These are phyloP conservation scores for Entomortierella parvispora DNA, from an alignment of 192 early-diverging fungal genomes.

Conservation along the genomic window DNA sequence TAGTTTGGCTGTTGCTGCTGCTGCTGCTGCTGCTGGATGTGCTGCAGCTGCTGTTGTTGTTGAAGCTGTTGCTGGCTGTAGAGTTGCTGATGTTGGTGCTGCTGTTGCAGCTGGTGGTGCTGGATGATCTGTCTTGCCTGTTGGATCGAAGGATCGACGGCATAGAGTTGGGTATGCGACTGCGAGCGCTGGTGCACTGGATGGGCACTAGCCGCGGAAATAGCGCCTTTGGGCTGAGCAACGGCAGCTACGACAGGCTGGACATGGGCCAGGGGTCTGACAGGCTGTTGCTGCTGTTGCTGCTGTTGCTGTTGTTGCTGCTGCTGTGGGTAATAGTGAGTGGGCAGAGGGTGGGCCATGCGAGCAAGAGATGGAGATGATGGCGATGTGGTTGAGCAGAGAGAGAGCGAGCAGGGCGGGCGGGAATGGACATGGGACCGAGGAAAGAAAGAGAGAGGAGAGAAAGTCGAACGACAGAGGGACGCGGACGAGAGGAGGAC, in stretches of 20 bases:
- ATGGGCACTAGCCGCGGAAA: too few species aligned
- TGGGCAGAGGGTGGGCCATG: neutral
- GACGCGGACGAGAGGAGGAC: neutral
- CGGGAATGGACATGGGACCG: neutral
- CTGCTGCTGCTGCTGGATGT: neutral
- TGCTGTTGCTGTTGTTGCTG: constrained; percentile 1
- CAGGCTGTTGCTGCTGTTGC: too few species aligned
- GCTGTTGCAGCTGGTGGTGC: neutral
- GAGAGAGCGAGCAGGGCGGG: neutral
- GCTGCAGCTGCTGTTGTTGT: neutral
- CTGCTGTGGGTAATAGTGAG: constrained; percentile 10
- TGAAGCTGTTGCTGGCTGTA: neutral
- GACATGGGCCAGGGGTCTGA: too few species aligned
- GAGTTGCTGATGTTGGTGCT: too few species aligned
- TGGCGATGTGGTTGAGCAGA: neutral
- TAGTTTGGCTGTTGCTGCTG: constrained; percentile 9
- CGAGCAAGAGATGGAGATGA: neutral
- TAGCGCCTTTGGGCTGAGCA: too few species aligned
- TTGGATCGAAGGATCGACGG: neutral
- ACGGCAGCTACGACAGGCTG: too few species aligned
- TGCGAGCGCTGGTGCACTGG: too few species aligned
- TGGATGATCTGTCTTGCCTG: neutral
- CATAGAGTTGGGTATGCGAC: neutral
- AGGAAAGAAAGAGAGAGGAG: neutral
- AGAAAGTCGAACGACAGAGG: neutral